Evolutionary conservation across 352 stramenopile genomes (phyloP), one percentile per base, ranked within the genome.

Genomic region (Thalassiosira exigua): DNA sequence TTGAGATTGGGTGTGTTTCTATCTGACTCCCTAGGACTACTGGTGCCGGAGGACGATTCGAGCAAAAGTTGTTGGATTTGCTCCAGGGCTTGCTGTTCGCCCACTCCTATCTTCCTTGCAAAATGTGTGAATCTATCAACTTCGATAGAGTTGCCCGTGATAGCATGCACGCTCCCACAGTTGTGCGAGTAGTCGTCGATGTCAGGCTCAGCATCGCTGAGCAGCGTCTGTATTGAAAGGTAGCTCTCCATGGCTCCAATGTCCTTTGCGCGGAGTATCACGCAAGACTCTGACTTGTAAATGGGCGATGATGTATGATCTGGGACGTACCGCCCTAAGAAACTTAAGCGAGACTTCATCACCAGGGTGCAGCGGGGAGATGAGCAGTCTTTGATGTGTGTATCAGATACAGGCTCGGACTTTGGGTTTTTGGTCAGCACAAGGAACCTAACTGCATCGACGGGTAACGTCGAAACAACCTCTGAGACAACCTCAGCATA

Each of bases 211-310:
- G 44, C 33, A 46, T 52, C 44, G 29, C 48, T 54, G 11, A 82
- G 39, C 9, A 75, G 22, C 33, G 39, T 64, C 59, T 75, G 56
- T 29, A 82, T 82, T 1, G 32, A 48, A 19, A 82, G 30, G 56
- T 70, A 86, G 27, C 67, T 66, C 3, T 86, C 73, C 46, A 78
- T 69, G n/a, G 59, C 57, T 48, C 79, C 68, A 12, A 84, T 74
- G 72, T 86, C 79, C 48, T 69, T 81, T 4, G 79, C 74, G 39
- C 66, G 29, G 12, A 86, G 48, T 1, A 86, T 58, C 1, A 86
- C 33, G 24, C 48, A 72, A 21, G 53, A 53, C 36, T 86, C 79
- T 44, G 74, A 79, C 66, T 75, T 72, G 42, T 86, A 64, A 3
- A 86, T 5, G 26, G 52, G 50, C 39, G 51, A 14, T 7, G 32